Evolutionary conservation across 192 early-diverging fungal genomes (phyloP).

Genomic region (Phycomyces blakesleeanus): DNA sequence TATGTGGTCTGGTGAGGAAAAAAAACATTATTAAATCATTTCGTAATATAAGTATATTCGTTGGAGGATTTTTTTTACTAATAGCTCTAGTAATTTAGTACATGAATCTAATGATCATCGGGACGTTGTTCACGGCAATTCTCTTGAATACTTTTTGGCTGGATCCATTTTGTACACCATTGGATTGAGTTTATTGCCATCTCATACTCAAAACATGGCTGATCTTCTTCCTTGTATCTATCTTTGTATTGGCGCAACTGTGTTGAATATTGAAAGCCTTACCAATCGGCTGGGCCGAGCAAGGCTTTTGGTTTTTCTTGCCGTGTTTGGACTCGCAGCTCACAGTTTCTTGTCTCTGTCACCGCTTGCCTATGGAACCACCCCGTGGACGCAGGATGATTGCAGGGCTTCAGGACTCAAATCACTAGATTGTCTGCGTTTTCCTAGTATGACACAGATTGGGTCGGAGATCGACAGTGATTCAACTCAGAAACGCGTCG

Average conservation of each 20-base stretch:
- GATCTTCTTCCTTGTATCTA: conserved; percentile 7
- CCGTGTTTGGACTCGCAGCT: neutral
- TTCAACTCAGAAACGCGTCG: neutral
- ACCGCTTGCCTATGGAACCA: conserved; percentile 9
- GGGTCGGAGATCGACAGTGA: neutral
- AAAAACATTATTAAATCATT: too few relatives aligned
- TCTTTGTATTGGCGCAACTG: neutral
- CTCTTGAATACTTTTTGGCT: conserved; percentile 14
- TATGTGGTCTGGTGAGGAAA: too few relatives aligned
- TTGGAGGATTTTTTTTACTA: too few relatives aligned
- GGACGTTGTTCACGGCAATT: neutral
- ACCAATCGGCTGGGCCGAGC: neutral
- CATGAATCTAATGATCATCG: neutral
- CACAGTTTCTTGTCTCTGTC: conserved; percentile 1
- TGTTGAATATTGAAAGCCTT: neutral
- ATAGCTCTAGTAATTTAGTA: too few relatives aligned
- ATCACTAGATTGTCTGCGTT: conserved; percentile 16
- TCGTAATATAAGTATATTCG: too few relatives aligned
- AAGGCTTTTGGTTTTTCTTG: conserved; percentile 1
- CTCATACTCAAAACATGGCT: neutral
- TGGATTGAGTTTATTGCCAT: neutral
- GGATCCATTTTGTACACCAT: neutral
- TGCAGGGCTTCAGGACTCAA: conserved; percentile 8
- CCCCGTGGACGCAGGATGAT: neutral
- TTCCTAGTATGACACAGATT: conserved; percentile 2